Evolutionary conservation across 352 stramenopile genomes (phyloP).

Genomic region (Globisporangium barbulae): DNA sequence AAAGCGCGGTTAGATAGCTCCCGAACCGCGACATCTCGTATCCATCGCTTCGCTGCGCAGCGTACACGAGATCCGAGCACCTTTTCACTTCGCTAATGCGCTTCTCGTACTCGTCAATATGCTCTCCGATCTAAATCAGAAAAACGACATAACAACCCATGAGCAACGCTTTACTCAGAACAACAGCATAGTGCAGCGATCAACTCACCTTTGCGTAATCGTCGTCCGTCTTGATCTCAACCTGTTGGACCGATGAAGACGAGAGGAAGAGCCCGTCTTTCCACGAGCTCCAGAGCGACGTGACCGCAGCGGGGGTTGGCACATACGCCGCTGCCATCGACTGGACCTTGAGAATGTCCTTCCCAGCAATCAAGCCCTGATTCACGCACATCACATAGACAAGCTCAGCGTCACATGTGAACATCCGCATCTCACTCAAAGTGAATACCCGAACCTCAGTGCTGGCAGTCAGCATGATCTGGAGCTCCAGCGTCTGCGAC

Average conservation of each 20-base stretch:
- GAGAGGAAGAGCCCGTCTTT: slow-evolving; percentile 76
- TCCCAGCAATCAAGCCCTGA: slow-evolving; percentile 76
- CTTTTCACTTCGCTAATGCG: slow-evolving; percentile 77
- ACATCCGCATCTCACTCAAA: too few relatives aligned
- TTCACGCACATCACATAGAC: neutral
- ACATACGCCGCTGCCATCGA: slow-evolving; percentile 75
- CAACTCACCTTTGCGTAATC: slow-evolving; percentile 67
- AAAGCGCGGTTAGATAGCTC: slow-evolving; percentile 75
- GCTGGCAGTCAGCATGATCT: slow-evolving; percentile 81
- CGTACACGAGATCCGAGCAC: slow-evolving; percentile 82
- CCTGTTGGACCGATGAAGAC: slow-evolving; percentile 72
- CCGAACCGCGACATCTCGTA: slow-evolving; percentile 87
- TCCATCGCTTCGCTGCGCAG: slow-evolving; percentile 70
- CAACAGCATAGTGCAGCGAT: neutral
- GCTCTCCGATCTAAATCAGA: slow-evolving; percentile 65
- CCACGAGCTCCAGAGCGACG: slow-evolving; percentile 78
- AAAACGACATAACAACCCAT: slow-evolving; percentile 1
- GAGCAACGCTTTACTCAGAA: too few relatives aligned
- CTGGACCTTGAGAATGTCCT: slow-evolving; percentile 77
- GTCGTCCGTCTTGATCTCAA: slow-evolving; percentile 86
- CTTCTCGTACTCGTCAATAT: slow-evolving; percentile 85
- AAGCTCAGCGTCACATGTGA: neutral
- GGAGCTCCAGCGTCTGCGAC: slow-evolving; percentile 75
- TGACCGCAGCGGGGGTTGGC: slow-evolving; percentile 67
- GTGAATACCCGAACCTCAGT: slow-evolving; percentile 43